Percentiles rank a stretch among this genome's conserved stretches.
phyloP scores from a whole-genome alignment of 202 grass and related monocot species.

The Schoenoplectus triqueter region DNA sequence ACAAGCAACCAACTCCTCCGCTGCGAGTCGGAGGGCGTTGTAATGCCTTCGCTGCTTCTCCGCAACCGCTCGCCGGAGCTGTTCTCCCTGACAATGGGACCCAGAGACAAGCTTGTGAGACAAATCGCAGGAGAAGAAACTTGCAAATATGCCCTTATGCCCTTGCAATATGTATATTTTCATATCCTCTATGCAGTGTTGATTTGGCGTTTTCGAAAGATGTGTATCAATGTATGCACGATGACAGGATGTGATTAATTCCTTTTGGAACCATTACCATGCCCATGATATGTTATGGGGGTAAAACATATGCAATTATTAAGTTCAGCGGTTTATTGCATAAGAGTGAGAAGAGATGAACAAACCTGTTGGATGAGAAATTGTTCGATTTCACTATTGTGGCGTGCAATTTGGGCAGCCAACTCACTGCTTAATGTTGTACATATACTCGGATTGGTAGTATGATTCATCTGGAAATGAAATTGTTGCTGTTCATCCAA shows the following conservation, averaged over 20 bases:
- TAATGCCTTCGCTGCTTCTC: constrained; percentile 68
- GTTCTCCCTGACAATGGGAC: constrained; percentile 59
- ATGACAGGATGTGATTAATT: background rate
- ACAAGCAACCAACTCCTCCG: constrained; percentile 49
- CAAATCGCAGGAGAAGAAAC: background rate
- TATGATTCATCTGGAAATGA: constrained; percentile 40
- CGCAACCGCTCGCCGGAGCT: constrained; percentile 61
- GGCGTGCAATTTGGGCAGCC: constrained; percentile 56
- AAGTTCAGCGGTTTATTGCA: too few species aligned
- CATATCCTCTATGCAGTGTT: background rate
- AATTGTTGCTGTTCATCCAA: constrained; percentile 78
- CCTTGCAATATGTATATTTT: background rate
- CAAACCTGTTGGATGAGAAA: constrained; percentile 79
- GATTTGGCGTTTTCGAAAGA: background rate
- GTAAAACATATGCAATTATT: background rate
- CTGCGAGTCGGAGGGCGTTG: constrained; percentile 49
- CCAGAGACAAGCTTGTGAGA: background rate
- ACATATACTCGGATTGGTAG: constrained; percentile 24
- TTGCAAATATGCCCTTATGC: background rate
- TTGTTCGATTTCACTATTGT: constrained; percentile 69
- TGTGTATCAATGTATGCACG: background rate
- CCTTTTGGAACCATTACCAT: background rate
- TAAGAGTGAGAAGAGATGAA: background rate
- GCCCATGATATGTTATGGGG: background rate
- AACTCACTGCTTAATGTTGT: constrained; percentile 58